These are phyloP conservation scores for Fraxinus xanthoxyloides DNA, from an alignment of 305 asterid species.

Conservation along the genomic window DNA sequence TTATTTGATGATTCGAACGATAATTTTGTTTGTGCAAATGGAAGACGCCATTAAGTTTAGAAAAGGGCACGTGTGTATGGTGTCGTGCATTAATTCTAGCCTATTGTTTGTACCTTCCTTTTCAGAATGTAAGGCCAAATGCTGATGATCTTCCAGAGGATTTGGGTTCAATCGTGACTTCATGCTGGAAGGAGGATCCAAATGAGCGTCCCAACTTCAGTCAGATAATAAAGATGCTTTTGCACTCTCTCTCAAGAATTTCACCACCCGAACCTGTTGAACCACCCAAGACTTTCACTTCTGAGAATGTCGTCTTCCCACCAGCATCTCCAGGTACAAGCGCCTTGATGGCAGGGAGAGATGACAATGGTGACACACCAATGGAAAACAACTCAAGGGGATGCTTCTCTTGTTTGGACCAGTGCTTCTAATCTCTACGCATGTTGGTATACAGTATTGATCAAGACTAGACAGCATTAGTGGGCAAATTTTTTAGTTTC, in stretches of 20 bases:
- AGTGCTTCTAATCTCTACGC: constrained; percentile 37
- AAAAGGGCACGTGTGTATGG: not conserved
- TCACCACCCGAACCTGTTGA: constrained; percentile 65
- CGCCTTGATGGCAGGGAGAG: constrained; percentile 71
- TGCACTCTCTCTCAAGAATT: constrained; percentile 59
- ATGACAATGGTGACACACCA: constrained; percentile 42
- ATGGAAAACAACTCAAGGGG: constrained; percentile 51
- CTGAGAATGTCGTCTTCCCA: constrained; percentile 59
- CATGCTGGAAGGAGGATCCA: constrained; percentile 96
- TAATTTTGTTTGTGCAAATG: not conserved
- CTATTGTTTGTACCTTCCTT: not conserved
- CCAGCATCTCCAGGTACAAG: constrained; percentile 98
- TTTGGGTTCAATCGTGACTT: constrained; percentile 75
- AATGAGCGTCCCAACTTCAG: constrained; percentile 82
- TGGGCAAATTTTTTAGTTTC: constrained; percentile 8
- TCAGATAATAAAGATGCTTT: constrained; percentile 93
- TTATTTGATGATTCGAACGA: not conserved
- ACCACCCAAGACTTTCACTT: constrained; percentile 57
- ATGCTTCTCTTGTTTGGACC: constrained; percentile 69
- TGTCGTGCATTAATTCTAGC: not conserved
- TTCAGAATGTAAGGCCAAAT: constrained; percentile 81
- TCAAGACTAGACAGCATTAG: constrained; percentile 5
- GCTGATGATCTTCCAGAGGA: constrained; percentile 80
- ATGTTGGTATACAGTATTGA: not conserved
- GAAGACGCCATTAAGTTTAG: not conserved